phyloP scores from a whole-genome alignment of 345 rosid species.

The Arabidopsis thaliana region DNA sequence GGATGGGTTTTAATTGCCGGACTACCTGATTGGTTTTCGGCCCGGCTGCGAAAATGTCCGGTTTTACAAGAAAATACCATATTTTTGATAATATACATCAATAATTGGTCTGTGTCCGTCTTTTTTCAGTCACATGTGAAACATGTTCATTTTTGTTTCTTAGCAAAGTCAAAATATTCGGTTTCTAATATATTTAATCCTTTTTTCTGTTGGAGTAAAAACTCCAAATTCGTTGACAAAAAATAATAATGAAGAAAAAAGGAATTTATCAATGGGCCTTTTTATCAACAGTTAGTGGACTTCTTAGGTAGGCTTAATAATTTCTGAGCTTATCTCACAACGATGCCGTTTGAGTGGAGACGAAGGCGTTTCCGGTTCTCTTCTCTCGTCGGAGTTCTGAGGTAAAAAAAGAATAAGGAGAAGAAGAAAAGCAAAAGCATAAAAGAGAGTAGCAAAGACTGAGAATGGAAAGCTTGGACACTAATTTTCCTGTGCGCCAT shows the following conservation, averaged over 20 bases:
- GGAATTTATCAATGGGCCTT: constrained; percentile 14
- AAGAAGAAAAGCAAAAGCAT: constrained; percentile 13
- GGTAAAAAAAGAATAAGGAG: no score
- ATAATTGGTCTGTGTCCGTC: no score
- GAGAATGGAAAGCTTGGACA: constrained; percentile 49
- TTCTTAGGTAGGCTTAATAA: not conserved
- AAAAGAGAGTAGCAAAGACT: constrained; percentile 3
- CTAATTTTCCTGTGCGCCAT: constrained; percentile 59
- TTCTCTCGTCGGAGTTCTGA: constrained; percentile 7
- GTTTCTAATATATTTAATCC: not conserved
- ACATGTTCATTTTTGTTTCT: not conserved
- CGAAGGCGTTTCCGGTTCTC: constrained; percentile 12
- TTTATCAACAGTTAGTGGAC: not conserved
- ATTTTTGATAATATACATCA: no score
- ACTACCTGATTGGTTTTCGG: constrained; percentile 3
- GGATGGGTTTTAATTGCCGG: not conserved
- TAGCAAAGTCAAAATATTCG: not conserved
- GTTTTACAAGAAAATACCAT: no score
- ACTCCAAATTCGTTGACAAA: not conserved
- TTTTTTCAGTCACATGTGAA: not conserved
- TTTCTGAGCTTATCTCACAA: not conserved
- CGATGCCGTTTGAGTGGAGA: not conserved
- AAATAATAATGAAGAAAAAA: not conserved
- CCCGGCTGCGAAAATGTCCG: not conserved
- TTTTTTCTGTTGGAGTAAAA: not conserved